Conservation (phyloP, 495 filamentous ascomycete genomes). For the Aspergillus carlsbadensis region DNA sequence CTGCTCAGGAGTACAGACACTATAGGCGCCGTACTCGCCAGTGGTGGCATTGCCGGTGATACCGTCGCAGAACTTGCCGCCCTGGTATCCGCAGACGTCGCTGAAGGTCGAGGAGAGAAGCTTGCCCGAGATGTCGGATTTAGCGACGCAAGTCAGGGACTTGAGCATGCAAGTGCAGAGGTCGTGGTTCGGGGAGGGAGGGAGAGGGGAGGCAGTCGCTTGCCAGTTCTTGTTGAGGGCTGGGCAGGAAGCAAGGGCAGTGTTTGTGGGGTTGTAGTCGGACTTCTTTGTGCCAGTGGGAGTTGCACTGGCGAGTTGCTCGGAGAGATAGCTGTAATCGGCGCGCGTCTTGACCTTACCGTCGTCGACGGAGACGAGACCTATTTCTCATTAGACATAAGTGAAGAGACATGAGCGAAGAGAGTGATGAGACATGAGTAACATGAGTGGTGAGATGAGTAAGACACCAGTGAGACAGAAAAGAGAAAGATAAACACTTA, state of each 20-base stretch:
- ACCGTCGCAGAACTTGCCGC: conserved; percentile 59
- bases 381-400: conserved; percentile 19
- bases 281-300: conserved; percentile 60
- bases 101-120: conserved; percentile 67
- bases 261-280: conserved; percentile 73
- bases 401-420: too few relatives aligned
- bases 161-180: conserved; percentile 81
- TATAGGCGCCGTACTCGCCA: conserved; percentile 81
- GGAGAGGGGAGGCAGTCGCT: conserved; percentile 61
- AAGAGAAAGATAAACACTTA: conserved; percentile 26
- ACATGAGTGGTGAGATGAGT: too few relatives aligned
- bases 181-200: conserved; percentile 75
- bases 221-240: conserved; percentile 60
- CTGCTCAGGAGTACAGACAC: conserved; percentile 74
- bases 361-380: conserved; percentile 63
- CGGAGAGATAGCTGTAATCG: conserved; percentile 72
- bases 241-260: conserved; percentile 67
- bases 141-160: conserved; percentile 65
- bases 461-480: neutral
- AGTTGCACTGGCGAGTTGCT: conserved; percentile 62
- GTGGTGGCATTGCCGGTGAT: conserved; percentile 67
- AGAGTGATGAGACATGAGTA: too few relatives aligned
- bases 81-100: conserved; percentile 62
- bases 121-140: conserved; percentile 43
- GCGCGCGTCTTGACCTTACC: conserved; percentile 53